phyloP scores from a whole-genome alignment of 129 eudicot genomes.

The Pulicaria dysenterica region DNA sequence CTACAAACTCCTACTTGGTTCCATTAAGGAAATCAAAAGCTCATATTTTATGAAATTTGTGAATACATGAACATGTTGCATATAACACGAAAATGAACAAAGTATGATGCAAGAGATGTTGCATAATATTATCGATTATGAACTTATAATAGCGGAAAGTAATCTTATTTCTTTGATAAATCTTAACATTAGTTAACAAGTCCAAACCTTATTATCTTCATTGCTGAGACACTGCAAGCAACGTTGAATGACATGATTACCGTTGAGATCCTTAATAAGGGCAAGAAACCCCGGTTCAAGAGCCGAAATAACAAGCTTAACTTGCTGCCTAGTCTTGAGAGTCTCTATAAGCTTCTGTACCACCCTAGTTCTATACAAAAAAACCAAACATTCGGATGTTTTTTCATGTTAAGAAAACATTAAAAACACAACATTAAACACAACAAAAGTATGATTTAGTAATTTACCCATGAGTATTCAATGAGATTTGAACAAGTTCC shows the following conservation, averaged over 20 bases:
- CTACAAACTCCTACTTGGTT: not conserved
- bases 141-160: not conserved
- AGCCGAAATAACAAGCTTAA: slow-evolving; percentile 56
- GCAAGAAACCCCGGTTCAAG: slow-evolving; percentile 76
- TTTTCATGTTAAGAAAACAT: not conserved
- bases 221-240: slow-evolving; percentile 67
- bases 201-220: slow-evolving; percentile 66
- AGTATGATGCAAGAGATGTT: not conserved
- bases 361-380: slow-evolving; percentile 71
- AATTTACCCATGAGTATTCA: slow-evolving; percentile 76
- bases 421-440: not conserved
- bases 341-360: slow-evolving; percentile 84
- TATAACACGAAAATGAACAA: too few relatives aligned
- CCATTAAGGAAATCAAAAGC: not conserved
- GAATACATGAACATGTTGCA: not conserved
- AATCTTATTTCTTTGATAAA: not conserved
- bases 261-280: slow-evolving; percentile 71
- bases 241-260: slow-evolving; percentile 75
- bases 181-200: too few relatives aligned
- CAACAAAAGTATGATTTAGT: not conserved
- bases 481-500: slow-evolving; percentile 57
- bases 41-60: too few relatives aligned
- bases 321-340: slow-evolving; percentile 58
- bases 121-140: not conserved
- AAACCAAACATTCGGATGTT: not conserved